Evolutionary conservation across 2,329 filamentous ascomycete genomes (phyloP).

Genomic region (Didymosphaeria variabile): DNA sequence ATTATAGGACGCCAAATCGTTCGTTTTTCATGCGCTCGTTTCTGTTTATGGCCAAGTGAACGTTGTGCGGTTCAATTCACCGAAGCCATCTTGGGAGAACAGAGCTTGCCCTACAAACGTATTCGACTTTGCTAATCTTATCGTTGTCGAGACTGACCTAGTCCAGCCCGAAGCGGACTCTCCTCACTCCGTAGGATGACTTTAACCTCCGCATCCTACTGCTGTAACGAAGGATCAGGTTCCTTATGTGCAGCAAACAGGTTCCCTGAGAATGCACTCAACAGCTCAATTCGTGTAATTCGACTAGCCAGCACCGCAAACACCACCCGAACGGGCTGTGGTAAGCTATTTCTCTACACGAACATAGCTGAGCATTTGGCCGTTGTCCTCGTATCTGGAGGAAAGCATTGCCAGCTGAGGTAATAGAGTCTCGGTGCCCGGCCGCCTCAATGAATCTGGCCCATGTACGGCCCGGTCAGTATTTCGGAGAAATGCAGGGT

Average conservation of each 20-base stretch:
- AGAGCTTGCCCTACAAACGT: not conserved
- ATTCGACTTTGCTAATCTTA: not conserved
- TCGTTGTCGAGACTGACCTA: not conserved
- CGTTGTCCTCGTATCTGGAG: conserved; percentile 3
- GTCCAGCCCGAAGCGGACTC: not conserved
- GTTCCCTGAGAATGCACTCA: not conserved
- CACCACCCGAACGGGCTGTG: not conserved
- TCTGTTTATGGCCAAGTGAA: not conserved
- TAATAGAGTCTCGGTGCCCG: conserved; percentile 13
- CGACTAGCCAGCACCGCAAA: not conserved
- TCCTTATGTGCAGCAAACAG: not conserved
- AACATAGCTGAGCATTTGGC: not conserved
- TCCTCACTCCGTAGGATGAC: no score
- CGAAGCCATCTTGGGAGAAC: not conserved
- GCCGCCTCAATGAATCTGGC: conserved; percentile 1
- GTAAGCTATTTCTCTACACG: not conserved
- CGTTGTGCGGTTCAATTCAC: not conserved
- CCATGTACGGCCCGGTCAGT: conserved; percentile 8
- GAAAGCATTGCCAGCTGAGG: conserved; percentile 8
- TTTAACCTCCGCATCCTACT: not conserved
- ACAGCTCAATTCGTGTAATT: not conserved
- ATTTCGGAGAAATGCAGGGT: conserved; percentile 9
- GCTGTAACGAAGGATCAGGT: not conserved
- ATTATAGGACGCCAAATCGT: not conserved
- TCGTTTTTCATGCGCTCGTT: conserved; percentile 3